phyloP scores from a whole-genome alignment of 345 rosid genomes.

The Citrus glauca region DNA sequence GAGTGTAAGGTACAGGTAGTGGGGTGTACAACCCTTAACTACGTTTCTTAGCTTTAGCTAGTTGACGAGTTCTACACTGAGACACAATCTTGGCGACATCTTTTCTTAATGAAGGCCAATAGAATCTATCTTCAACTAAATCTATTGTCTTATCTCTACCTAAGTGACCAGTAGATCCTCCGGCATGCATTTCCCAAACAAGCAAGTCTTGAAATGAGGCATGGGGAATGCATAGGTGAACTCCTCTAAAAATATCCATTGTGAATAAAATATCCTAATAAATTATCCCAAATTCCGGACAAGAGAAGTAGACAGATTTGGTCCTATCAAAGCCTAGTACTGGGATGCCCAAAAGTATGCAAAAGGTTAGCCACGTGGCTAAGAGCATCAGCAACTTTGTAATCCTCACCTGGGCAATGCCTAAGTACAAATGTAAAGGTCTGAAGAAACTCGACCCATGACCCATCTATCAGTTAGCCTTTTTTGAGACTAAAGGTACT shows the following conservation, averaged over 20 bases:
- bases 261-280: too few species aligned
- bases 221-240: too few species aligned
- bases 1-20: not conserved
- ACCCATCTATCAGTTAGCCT: too few species aligned
- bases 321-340: too few species aligned
- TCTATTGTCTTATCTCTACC: not conserved
- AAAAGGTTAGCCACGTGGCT: not conserved
- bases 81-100: not conserved
- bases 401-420: not conserved
- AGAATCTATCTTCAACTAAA: not conserved
- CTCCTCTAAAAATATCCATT: too few species aligned
- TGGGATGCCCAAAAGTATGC: not conserved
- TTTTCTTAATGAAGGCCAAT: not conserved
- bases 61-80: not conserved
- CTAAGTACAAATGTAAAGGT: too few species aligned
- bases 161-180: not conserved
- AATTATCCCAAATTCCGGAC: too few species aligned
- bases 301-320: too few species aligned
- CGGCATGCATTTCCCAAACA: not conserved
- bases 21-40: not conserved
- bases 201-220: too few species aligned
- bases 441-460: too few species aligned
- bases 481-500: too few species aligned
- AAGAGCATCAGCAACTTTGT: not conserved
- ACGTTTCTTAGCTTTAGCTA: not conserved